Base-by-base conservation (phyloP, 2,329 filamentous ascomycete species). In the Fusarium sp. region DNA sequence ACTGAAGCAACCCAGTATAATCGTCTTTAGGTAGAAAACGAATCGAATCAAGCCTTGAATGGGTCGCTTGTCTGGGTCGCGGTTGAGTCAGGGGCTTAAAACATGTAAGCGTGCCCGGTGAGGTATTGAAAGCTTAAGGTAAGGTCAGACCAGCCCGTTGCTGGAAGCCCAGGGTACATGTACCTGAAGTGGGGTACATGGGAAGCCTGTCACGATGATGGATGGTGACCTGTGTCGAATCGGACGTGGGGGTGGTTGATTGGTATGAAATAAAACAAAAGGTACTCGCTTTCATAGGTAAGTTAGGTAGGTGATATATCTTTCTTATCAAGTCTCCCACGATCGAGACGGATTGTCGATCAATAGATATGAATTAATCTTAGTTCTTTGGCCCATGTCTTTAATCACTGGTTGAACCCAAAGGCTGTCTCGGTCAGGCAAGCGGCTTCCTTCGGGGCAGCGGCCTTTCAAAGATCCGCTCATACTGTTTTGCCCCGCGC, bases 381-480 rank as follows among this genome's bases (percentile, higher is more conserved):
- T 15, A 16, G 24, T 18, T 22, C 20, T 9, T 43, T 25, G 10
- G 27, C 15, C 50, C 38, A 29, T 18, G 32, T 51, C 30, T 51
- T n/a, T 10, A 18, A n/a, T 18, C 29, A 32, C 38, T 45, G 16
- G 40, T 30, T 32, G 18, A 56, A 40, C 18, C 30, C 38, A 29
- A 63, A 32, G 30, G 24, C 15, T 25, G 40, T 47, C 42, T 34
- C n/a, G 30, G 47, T 62, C 42, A 42, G 43, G 47, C 18, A 42
- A 60, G 45, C 61, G 56, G 57, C 57, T 72, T 72, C 22, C 54
- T 45, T 73, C 72, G 72, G 73, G 62, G 56, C 43, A 55, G 56
- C 73, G 73, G 73, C 61, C 65, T 73, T 74, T 75, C 66, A 63
- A 73, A 75, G 63, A 75, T 74, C 73, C 73, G 73, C 68, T 49